Evolutionary conservation across 2,329 filamentous ascomycete genomes (phyloP).

Genomic region (Aspergillus viridinutans): DNA sequence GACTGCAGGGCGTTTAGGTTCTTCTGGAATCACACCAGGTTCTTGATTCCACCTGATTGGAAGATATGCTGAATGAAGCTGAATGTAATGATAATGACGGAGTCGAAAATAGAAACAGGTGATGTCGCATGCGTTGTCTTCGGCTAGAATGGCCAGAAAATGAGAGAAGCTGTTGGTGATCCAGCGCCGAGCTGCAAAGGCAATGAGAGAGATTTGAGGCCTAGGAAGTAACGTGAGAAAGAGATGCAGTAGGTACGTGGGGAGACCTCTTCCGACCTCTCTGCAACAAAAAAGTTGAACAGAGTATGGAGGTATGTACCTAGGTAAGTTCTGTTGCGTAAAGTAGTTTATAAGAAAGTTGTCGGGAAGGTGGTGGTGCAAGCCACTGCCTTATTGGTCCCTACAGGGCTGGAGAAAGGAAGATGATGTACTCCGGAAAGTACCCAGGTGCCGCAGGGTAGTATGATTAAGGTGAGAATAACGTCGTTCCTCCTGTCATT

Average conservation of each 20-base stretch:
- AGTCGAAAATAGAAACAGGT: slow-evolving; percentile 6
- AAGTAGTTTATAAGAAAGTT: slow-evolving; percentile 2
- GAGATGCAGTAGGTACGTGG: background rate
- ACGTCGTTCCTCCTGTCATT: background rate
- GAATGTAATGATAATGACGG: background rate
- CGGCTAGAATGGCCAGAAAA: background rate
- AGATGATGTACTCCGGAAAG: background rate
- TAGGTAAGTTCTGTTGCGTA: background rate
- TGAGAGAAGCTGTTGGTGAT: background rate
- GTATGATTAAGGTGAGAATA: background rate
- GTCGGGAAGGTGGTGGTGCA: slow-evolving; percentile 14
- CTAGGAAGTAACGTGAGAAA: slow-evolving; percentile 1
- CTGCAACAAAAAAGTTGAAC: background rate
- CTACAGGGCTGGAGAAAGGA: slow-evolving; percentile 15
- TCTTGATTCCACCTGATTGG: background rate
- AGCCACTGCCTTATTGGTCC: slow-evolving; percentile 18
- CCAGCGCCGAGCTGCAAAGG: background rate
- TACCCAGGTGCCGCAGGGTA: background rate
- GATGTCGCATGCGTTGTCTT: slow-evolving; percentile 9
- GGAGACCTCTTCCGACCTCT: background rate
- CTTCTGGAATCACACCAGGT: background rate
- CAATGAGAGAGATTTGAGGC: background rate
- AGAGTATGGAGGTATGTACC: background rate
- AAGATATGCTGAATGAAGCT: background rate
- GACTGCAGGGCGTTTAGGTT: background rate